Base-by-base conservation (phyloP, 352 stramenopile species). In the Phytophthora tentaculata region DNA sequence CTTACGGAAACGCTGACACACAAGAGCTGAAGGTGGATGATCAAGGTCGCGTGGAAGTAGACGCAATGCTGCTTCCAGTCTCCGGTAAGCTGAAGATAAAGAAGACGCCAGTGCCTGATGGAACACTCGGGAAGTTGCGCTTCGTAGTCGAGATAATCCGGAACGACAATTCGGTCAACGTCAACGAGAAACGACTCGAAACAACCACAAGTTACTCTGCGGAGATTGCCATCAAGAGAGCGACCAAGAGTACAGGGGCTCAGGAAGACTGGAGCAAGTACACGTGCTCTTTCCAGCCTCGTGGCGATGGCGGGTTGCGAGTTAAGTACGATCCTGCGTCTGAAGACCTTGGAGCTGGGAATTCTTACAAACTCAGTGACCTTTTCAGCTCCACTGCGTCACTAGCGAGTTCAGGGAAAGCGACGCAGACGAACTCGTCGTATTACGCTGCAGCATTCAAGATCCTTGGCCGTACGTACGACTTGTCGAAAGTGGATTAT, bases 161-260 rank as follows among this genome's bases (percentile, higher is more conserved):
- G 22, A 88, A 90, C 55, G 83, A 92, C 13, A 88, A 86, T 49
- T 89, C 77, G 22, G 60, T 84, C 8, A 73, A 88, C 53, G 65
- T 68, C 0, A 69, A 29, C 13, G 53, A 57, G 22, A 72, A 71
- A 24, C 64, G 58, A 17, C 52, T 77, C 12, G 82, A 88, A 28
- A 79, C 72, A 1, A 84, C 73, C 4, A 43, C 35, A 17, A 43
- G 3, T 50, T 83, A 77, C 39, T 88, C 83, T 1, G 74, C 79
- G 6, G 81, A 89, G 50, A 54, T 89, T 7, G 56, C 56, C 4
- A 73, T 91, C 26, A 74, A 81, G 44, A 50, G 28, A 17, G 44
- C 10, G n/a, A 50, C 3, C 44, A 50, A 50, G 35, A 67, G 55
- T 13, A 52, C 69, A 10, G 29, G 45, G 8, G 16, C 67, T 5